Evolutionary conservation across 495 filamentous ascomycete genomes (phyloP).

Genomic region (Penicillium diatomitis): DNA sequence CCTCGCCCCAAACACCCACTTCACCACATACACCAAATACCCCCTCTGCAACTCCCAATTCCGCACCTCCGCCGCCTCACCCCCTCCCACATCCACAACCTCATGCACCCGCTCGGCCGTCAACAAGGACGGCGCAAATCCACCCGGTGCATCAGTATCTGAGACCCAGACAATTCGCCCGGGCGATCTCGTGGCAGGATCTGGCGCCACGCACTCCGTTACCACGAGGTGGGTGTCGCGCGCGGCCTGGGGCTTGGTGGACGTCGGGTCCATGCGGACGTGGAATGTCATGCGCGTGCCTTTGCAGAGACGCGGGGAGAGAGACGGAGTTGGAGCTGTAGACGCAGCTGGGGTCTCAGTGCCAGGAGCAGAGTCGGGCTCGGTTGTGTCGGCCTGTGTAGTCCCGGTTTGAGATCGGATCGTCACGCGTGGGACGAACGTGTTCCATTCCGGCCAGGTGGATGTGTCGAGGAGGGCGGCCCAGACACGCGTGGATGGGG

Average conservation of each 20-base stretch:
- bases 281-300: slow-evolving; percentile 34
- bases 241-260: slow-evolving; percentile 18
- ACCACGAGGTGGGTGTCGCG: slow-evolving; percentile 19
- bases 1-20: slow-evolving; percentile 26
- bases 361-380: too few relatives aligned
- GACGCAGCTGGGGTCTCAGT: neutral
- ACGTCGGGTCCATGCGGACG: slow-evolving; percentile 33
- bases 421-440: slow-evolving; percentile 32
- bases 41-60: slow-evolving; percentile 39
- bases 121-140: slow-evolving; percentile 20
- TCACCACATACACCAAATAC: slow-evolving; percentile 29
- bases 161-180: slow-evolving; percentile 31
- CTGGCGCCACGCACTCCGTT: slow-evolving; percentile 23
- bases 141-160: slow-evolving; percentile 19
- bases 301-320: slow-evolving; percentile 22
- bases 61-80: slow-evolving; percentile 24
- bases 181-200: slow-evolving; percentile 4
- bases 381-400: too few relatives aligned
- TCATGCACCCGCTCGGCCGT: slow-evolving; percentile 34
- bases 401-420: slow-evolving; percentile 23
- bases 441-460: slow-evolving; percentile 37
- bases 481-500: slow-evolving; percentile 28
- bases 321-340: neutral
- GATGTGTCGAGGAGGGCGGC: slow-evolving; percentile 29
- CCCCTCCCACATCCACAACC: slow-evolving; percentile 19